Conservation (phyloP, 2,329 filamentous ascomycete genomes). For the Aphanocladium album region DNA sequence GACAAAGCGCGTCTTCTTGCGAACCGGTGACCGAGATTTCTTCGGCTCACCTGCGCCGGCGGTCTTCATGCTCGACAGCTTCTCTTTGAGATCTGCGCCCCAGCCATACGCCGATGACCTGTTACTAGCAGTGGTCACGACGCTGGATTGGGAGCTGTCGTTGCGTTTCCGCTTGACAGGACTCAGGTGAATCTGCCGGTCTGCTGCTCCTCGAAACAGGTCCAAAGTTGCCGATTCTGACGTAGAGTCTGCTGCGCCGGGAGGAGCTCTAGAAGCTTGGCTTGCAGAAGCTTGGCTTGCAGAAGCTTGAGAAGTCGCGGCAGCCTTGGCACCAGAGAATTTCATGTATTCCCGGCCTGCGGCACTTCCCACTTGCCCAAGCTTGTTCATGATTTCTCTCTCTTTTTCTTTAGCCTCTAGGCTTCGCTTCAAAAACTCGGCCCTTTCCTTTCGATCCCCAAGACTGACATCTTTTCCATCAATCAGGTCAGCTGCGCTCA, state of each 20-base stretch:
- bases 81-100: constrained; percentile 50
- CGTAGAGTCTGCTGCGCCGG: constrained; percentile 22
- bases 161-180: constrained; percentile 59
- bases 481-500: constrained; percentile 56
- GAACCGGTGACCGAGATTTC: constrained; percentile 39
- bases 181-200: constrained; percentile 49
- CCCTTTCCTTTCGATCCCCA: constrained; percentile 54
- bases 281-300: background rate
- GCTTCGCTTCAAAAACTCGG: constrained; percentile 60
- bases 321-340: constrained; percentile 22
- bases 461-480: constrained; percentile 58
- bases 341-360: constrained; percentile 69
- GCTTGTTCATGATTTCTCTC: constrained; percentile 62
- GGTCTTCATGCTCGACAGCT: constrained; percentile 55
- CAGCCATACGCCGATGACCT: constrained; percentile 43
- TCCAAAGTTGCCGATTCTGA: constrained; percentile 39
- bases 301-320: background rate
- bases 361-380: constrained; percentile 59
- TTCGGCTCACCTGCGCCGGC: constrained; percentile 49
- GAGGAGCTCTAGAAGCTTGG: constrained; percentile 13
- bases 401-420: constrained; percentile 67
- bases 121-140: constrained; percentile 21
- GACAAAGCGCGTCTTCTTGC: constrained; percentile 75
- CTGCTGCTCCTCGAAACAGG: constrained; percentile 24
- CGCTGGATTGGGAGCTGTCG: constrained; percentile 38